Percentiles rank a stretch among this genome's conserved stretches.
Conservation (phyloP, 331 rosid genomes). For the Prunus yedoensis region DNA sequence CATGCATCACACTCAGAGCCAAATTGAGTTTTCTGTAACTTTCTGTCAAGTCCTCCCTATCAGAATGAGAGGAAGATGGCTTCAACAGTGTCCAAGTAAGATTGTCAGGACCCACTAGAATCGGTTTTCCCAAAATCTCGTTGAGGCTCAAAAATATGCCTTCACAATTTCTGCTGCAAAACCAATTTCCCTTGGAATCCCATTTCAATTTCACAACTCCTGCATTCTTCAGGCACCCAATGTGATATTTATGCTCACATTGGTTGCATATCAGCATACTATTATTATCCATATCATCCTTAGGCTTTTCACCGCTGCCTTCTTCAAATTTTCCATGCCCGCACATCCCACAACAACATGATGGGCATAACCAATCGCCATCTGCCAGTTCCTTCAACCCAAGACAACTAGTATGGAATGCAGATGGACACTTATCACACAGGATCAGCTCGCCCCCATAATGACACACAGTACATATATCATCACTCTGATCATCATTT, state of each 20-base stretch:
- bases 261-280: slow-evolving; percentile 42
- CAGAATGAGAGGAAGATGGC: background rate
- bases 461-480: slow-evolving; percentile 50
- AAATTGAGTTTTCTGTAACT: slow-evolving; percentile 35
- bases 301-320: background rate
- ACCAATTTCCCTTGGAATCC: slow-evolving; percentile 27
- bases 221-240: slow-evolving; percentile 36
- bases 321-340: slow-evolving; percentile 14
- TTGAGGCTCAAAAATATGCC: slow-evolving; percentile 32
- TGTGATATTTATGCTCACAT: slow-evolving; percentile 50
- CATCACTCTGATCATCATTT: slow-evolving; percentile 26
- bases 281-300: background rate
- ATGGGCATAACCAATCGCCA: slow-evolving; percentile 75
- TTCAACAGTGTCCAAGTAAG: slow-evolving; percentile 61
- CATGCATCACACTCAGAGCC: slow-evolving; percentile 53
- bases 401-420: slow-evolving; percentile 51
- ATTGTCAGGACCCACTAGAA: slow-evolving; percentile 31
- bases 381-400: slow-evolving; percentile 37
- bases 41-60: slow-evolving; percentile 15
- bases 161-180: slow-evolving; percentile 52
- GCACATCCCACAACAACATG: slow-evolving; percentile 62
- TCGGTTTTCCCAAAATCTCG: slow-evolving; percentile 45
- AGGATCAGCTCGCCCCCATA: slow-evolving; percentile 54
- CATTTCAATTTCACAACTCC: background rate
- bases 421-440: slow-evolving; percentile 64